Conservation (phyloP, 345 rosid genomes). For the Firmiana major region DNA sequence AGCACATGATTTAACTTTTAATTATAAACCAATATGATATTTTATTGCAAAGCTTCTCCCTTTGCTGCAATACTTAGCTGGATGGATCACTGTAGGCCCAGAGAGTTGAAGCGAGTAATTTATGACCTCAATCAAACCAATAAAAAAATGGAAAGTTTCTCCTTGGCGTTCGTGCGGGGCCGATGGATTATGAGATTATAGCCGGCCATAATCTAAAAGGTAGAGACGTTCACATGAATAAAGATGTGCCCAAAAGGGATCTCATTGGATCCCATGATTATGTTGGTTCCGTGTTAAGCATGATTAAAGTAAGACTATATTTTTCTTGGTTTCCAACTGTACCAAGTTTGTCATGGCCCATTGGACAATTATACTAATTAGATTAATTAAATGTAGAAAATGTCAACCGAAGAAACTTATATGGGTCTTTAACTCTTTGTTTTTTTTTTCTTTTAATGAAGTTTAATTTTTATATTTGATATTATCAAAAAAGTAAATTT, state of each 20-base stretch:
- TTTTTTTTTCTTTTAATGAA: too few species aligned
- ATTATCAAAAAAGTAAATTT: too few species aligned
- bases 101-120: neutral
- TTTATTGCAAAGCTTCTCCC: neutral
- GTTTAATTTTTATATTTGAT: too few species aligned
- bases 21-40: neutral
- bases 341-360: too few species aligned
- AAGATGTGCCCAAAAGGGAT: neutral
- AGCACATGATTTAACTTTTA: neutral
- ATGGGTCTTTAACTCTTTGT: too few species aligned
- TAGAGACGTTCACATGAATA: neutral
- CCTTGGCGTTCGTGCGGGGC: neutral
- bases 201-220: neutral
- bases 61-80: neutral
- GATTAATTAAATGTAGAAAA: neutral
- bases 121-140: neutral
- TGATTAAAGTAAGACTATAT: neutral
- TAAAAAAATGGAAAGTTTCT: neutral
- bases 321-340: neutral
- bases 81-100: neutral
- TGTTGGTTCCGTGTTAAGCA: neutral
- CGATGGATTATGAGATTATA: neutral
- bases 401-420: too few species aligned
- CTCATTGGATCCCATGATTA: neutral
- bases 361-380: too few species aligned